A percentile compares a stretch with the other conserved stretches of the same genome.
phyloP scores from a whole-genome alignment of 495 filamentous ascomycete species.

The Xylaria flabelliformis region DNA sequence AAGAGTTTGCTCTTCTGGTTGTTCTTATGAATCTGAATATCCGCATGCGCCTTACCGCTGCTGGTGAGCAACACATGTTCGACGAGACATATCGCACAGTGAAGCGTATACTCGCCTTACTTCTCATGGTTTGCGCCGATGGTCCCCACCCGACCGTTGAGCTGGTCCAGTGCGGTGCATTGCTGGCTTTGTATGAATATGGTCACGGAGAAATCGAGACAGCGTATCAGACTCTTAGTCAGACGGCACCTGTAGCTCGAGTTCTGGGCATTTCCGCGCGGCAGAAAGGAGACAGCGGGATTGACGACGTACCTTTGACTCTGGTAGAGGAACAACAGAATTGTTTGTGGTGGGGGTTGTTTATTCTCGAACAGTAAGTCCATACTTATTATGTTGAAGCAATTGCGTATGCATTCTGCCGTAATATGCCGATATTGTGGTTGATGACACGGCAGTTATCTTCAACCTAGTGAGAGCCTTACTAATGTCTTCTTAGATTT shows the following conservation, averaged over 20 bases:
- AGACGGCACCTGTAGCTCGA: conserved; percentile 33
- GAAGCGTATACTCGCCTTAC: conserved; percentile 37
- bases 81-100: conserved; percentile 40
- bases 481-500: conserved; percentile 29
- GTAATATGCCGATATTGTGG: neutral
- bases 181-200: conserved; percentile 44
- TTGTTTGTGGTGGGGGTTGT: conserved; percentile 44
- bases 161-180: conserved; percentile 38
- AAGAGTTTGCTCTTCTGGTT: conserved; percentile 38
- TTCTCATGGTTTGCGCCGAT: conserved; percentile 35
- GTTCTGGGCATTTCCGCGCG: conserved; percentile 33
- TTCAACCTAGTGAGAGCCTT: neutral
- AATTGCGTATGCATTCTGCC: neutral
- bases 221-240: conserved; percentile 41
- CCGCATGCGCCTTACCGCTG: conserved; percentile 37
- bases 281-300: conserved; percentile 24
- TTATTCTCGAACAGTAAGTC: conserved; percentile 45
- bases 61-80: conserved; percentile 41
- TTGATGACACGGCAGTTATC: neutral
- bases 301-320: conserved; percentile 29
- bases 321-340: conserved; percentile 40
- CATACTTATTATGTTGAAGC: neutral
- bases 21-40: conserved; percentile 41
- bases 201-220: conserved; percentile 39
- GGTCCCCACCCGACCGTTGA: conserved; percentile 35